A percentile compares a stretch with the other conserved stretches of the same genome.
These are phyloP conservation scores for Extremus antarcticus DNA, from an alignment of 495 filamentous ascomycete species.

Conservation along the genomic window DNA sequence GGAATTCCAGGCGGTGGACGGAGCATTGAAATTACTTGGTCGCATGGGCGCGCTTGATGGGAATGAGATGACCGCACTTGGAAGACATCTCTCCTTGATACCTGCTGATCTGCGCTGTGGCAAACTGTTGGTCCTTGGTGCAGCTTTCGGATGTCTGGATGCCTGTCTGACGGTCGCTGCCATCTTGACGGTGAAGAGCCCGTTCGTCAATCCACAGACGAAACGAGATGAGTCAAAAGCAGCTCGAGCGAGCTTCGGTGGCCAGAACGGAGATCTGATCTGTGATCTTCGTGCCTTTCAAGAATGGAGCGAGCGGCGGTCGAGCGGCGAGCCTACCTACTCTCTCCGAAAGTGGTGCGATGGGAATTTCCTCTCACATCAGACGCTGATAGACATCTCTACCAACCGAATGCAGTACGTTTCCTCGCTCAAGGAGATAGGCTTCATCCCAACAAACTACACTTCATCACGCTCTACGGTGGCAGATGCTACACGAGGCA, in stretches of 20 bases:
- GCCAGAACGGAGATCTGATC: conserved; percentile 73
- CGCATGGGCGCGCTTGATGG: conserved; percentile 83
- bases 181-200: conserved; percentile 72
- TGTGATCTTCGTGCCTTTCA: conserved; percentile 77
- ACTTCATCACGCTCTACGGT: conserved; percentile 6
- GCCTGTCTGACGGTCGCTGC: conserved; percentile 81
- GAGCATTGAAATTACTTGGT: conserved; percentile 63
- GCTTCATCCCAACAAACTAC: conserved; percentile 55
- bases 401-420: conserved; percentile 79
- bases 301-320: conserved; percentile 58
- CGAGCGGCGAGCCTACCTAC: conserved; percentile 43
- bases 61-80: conserved; percentile 76
- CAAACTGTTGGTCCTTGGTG: conserved; percentile 92
- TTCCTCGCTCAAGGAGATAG: conserved; percentile 72
- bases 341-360: conserved; percentile 68
- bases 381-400: conserved; percentile 76
- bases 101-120: conserved; percentile 86
- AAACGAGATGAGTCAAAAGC: conserved; percentile 73
- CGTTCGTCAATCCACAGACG: conserved; percentile 71
- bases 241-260: conserved; percentile 61
- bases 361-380: conserved; percentile 75
- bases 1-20: conserved; percentile 70
- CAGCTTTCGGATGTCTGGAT: conserved; percentile 84
- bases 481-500: conserved; percentile 33
- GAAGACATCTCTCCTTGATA: conserved; percentile 83